These are phyloP conservation scores for Rhizopogon vesiculosus DNA, from an alignment of 768 basidiomycete species.

Conservation along the genomic window DNA sequence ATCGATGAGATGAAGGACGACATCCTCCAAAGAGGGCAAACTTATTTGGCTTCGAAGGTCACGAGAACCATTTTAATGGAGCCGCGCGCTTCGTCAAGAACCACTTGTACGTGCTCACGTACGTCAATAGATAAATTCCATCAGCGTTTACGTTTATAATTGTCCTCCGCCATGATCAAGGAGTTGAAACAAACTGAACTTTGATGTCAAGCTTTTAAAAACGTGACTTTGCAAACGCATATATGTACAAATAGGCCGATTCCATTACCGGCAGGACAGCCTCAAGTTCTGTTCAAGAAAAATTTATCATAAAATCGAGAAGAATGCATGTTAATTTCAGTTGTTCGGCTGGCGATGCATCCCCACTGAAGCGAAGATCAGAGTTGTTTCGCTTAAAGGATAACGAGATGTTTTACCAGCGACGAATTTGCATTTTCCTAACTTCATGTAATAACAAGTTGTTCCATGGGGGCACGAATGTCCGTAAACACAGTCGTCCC, in stretches of 20 bases:
- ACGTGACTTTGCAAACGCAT: conserved; percentile 18
- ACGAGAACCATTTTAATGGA: conserved; percentile 21
- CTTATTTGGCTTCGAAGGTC: conserved; percentile 22
- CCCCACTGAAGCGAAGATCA: conserved; percentile 25
- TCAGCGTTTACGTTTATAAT: conserved; percentile 26
- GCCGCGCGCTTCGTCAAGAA: conserved; percentile 19
- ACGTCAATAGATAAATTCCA: conserved; percentile 30
- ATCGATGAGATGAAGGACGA: conserved; percentile 10
- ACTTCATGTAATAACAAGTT: conserved; percentile 48
- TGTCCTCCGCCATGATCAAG: conserved; percentile 14
- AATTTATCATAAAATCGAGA: conserved; percentile 2
- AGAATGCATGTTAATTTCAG: conserved; percentile 11
- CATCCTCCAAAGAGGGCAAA: conserved; percentile 16
- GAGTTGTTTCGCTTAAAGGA: conserved; percentile 4
- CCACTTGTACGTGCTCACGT: conserved; percentile 17
- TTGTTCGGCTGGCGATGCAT: conserved; percentile 31
- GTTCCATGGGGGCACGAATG: conserved; percentile 39
- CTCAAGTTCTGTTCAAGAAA: not conserved
- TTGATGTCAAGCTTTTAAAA: not conserved
- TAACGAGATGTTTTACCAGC: conserved; percentile 39
- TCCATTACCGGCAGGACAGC: conserved; percentile 2
- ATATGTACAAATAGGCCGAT: conserved; percentile 28
- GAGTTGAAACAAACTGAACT: conserved; percentile 13
- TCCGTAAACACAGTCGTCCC: conserved; percentile 49
- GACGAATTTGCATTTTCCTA: conserved; percentile 57